Conservation (phyloP, 345 rosid genomes). For the Microcos paniculata region DNA sequence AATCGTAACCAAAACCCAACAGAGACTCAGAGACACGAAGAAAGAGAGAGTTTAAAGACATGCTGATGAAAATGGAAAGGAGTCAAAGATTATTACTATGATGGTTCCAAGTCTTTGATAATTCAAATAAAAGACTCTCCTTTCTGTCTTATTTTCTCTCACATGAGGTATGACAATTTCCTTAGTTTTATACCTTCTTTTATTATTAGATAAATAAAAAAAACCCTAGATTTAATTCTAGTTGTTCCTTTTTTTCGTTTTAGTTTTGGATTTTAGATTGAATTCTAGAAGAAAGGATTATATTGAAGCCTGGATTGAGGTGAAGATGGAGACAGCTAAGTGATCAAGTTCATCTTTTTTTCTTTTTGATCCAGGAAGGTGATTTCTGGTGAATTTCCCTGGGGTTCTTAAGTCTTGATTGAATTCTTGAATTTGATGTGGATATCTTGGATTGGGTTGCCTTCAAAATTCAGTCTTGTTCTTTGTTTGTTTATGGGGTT, state of each 20-base stretch:
- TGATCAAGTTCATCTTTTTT: background rate
- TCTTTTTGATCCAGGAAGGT: constrained; percentile 25
- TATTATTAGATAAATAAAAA: constrained; percentile 12
- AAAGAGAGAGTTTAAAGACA: constrained; percentile 20
- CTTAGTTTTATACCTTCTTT: constrained; percentile 8
- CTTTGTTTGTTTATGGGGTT: constrained; percentile 21
- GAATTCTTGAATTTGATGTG: constrained; percentile 19
- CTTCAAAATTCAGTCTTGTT: constrained; percentile 30
- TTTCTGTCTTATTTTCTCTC: constrained; percentile 21
- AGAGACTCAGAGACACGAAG: background rate
- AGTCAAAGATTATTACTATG: constrained; percentile 13
- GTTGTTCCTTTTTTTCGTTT: background rate
- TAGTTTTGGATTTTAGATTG: constrained; percentile 8
- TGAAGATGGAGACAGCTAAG: constrained; percentile 21
- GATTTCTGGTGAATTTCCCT: constrained; percentile 20
- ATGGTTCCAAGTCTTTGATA: constrained; percentile 11
- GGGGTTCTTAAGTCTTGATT: constrained; percentile 17
- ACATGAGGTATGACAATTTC: constrained; percentile 30
- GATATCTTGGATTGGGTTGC: constrained; percentile 32
- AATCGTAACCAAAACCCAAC: background rate
- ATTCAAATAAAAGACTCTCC: constrained; percentile 1
- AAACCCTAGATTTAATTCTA: constrained; percentile 12
- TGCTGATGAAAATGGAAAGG: constrained; percentile 17
- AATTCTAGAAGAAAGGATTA: constrained; percentile 16
- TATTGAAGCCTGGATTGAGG: constrained; percentile 16